These are phyloP conservation scores for Pichia eremophila DNA, from an alignment of 805 yeast species.

Conservation along the genomic window DNA sequence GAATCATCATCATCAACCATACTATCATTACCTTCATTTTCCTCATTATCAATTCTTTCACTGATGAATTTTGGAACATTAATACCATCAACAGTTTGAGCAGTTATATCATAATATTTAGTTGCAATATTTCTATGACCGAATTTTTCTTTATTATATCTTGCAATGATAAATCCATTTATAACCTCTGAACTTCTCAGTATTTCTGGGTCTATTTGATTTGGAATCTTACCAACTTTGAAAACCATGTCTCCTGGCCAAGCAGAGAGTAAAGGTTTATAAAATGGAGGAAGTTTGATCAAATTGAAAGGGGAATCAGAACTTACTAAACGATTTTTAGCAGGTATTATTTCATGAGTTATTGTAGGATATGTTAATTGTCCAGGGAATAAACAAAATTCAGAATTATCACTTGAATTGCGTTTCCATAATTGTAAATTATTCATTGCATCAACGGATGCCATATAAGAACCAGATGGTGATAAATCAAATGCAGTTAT, in stretches of 20 bases:
- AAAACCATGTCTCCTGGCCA: constrained; percentile 65
- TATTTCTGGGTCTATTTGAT: constrained; percentile 40
- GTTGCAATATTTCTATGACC: constrained; percentile 45
- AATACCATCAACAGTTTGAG: constrained; percentile 19
- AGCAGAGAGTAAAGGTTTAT: constrained; percentile 64
- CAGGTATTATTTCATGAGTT: constrained; percentile 26
- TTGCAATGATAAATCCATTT: constrained; percentile 31
- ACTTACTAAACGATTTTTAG: constrained; percentile 28
- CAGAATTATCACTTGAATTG: constrained; percentile 29
- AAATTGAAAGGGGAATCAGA: constrained; percentile 51
- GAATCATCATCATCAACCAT: not conserved
- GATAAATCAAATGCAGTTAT: constrained; percentile 47
- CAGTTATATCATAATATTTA: constrained; percentile 33
- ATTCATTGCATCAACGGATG: constrained; percentile 57
- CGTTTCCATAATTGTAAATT: constrained; percentile 63
- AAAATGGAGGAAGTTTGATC: constrained; percentile 83
- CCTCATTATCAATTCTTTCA: constrained; percentile 33
- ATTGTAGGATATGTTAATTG: constrained; percentile 48
- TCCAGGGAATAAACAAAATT: constrained; percentile 28
- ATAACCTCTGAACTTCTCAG: constrained; percentile 27
- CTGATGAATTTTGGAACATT: constrained; percentile 49
- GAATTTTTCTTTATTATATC: constrained; percentile 47
- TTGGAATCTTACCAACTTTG: constrained; percentile 49
- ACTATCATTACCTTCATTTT: constrained; percentile 11
- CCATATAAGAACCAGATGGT: constrained; percentile 67